phyloP scores from a whole-genome alignment of 2,329 filamentous ascomycete species.

The Colletotrichum sp. region DNA sequence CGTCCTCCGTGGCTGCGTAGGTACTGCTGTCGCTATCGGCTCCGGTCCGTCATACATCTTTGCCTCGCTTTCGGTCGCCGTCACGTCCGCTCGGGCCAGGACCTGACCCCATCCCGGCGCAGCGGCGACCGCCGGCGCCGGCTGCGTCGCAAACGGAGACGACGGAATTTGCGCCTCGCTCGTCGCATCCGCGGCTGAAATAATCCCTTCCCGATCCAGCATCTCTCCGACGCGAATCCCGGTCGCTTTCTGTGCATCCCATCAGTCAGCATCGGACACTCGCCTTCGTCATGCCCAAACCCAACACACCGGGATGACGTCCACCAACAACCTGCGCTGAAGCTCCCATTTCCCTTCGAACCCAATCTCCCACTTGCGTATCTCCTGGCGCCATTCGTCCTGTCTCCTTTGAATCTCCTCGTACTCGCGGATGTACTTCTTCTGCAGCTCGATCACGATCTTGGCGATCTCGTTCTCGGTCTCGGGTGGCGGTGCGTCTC shows the following conservation, averaged over 20 bases:
- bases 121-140: neutral
- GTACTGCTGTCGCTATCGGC: neutral
- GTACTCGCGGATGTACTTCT: neutral
- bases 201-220: too few relatives aligned
- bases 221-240: neutral
- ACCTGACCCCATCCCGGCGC: neutral
- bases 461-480: neutral
- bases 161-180: neutral
- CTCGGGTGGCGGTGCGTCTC: neutral
- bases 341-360: neutral
- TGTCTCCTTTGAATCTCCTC: neutral
- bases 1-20: neutral
- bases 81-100: neutral
- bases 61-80: neutral
- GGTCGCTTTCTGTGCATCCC: neutral
- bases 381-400: neutral
- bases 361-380: neutral
- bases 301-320: neutral
- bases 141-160: neutral
- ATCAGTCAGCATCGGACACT: neutral
- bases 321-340: constrained; percentile 1
- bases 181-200: neutral
- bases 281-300: neutral
- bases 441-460: constrained; percentile 2
- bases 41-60: accelerated